Conservation (phyloP, 768 basidiomycete species). For the Cyathus striatus region DNA sequence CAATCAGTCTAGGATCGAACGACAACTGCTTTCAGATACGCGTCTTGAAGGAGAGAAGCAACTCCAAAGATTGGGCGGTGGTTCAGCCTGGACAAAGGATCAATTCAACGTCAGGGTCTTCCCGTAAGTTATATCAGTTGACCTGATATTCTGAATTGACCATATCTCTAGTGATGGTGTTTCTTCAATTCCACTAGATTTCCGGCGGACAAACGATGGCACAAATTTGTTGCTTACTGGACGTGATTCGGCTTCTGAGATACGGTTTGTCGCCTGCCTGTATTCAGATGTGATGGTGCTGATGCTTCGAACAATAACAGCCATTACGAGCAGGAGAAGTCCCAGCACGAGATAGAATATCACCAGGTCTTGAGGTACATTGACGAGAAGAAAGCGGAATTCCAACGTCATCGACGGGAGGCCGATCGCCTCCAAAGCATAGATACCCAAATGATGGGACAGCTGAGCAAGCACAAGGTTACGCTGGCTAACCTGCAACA, state of each 20-base stretch:
- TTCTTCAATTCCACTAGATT: constrained; percentile 36
- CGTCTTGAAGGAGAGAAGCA: constrained; percentile 62
- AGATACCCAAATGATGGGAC: no score
- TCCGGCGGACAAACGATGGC: constrained; percentile 23
- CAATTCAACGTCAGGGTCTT: constrained; percentile 59
- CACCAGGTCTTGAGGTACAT: constrained; percentile 11
- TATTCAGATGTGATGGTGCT: neutral
- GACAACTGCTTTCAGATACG: constrained; percentile 54
- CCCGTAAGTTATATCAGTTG: constrained; percentile 36
- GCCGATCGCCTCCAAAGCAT: constrained; percentile 1
- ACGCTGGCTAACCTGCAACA: constrained; percentile 39
- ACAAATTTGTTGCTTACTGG: constrained; percentile 48
- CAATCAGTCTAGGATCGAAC: constrained; percentile 70
- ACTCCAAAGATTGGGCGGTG: constrained; percentile 41
- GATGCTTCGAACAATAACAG: no score
- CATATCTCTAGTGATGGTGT: constrained; percentile 58
- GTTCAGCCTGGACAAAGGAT: constrained; percentile 61
- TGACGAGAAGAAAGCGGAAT: neutral
- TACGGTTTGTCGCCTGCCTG: constrained; percentile 27
- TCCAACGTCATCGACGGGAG: neutral
- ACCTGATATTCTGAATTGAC: neutral
- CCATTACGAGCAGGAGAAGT: constrained; percentile 36
- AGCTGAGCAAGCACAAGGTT: constrained; percentile 28
- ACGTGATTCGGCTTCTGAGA: constrained; percentile 42
- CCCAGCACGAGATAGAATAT: constrained; percentile 31